Conservation (phyloP, 2,329 filamentous ascomycete species). For the Colletotrichum theobromicola region DNA sequence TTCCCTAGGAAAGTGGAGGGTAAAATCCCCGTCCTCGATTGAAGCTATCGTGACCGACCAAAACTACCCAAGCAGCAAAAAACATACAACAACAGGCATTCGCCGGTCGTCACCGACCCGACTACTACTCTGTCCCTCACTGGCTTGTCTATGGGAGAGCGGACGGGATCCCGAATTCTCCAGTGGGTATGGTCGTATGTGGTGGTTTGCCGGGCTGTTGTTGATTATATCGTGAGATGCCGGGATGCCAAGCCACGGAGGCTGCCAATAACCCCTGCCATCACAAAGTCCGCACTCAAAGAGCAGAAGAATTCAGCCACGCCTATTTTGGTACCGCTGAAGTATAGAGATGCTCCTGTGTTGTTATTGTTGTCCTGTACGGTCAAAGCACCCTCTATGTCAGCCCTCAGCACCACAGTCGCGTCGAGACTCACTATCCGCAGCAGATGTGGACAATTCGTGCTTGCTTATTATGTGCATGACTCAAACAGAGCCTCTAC, state of each 20-base stretch:
- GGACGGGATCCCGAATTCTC: too few relatives aligned
- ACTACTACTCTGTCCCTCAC: too few relatives aligned
- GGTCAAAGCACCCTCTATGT: background rate
- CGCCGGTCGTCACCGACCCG: too few relatives aligned
- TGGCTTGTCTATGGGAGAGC: too few relatives aligned
- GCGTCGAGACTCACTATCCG: background rate
- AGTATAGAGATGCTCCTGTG: background rate
- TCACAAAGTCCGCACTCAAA: background rate
- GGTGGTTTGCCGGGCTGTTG: too few relatives aligned
- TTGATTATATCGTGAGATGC: background rate
- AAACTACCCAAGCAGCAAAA: too few relatives aligned
- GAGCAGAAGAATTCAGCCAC: background rate
- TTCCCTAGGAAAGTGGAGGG: too few relatives aligned
- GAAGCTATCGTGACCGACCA: too few relatives aligned
- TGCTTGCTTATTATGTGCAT: slow-evolving; percentile 8
- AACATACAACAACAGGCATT: too few relatives aligned
- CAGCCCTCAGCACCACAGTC: too few relatives aligned
- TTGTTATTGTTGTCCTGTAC: background rate
- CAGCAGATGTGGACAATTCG: background rate
- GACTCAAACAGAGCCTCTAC: background rate
- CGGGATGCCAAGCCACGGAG: background rate
- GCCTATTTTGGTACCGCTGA: background rate
- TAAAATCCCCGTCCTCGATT: too few relatives aligned
- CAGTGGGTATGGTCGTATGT: too few relatives aligned
- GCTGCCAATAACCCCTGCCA: background rate